Base-by-base conservation (phyloP, 2,329 filamentous ascomycete species). In the Fusarium musae region DNA sequence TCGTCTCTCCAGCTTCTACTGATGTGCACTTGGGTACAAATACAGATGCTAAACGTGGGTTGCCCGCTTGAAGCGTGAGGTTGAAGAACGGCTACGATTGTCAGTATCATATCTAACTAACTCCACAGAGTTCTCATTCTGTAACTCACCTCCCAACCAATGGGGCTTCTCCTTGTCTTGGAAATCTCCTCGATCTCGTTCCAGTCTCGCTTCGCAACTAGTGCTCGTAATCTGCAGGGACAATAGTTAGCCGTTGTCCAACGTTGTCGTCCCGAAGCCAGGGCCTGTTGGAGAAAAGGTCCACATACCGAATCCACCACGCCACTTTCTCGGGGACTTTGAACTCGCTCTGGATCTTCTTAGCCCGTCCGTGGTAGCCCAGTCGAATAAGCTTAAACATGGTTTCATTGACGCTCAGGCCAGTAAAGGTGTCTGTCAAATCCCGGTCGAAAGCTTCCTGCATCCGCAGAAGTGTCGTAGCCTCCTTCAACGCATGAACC, bases 171-270 rank as follows among this genome's bases (percentile, higher is more conserved):
- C 79, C 93, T 90, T 78, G 87, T 88, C 79, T 92, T 93, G 40
- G 90, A 89, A 75, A 94, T 89, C 76, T 98, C 95, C 81, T 98
- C 95, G 65, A 99, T 88, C 80, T 98, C 96, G 58, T 90, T 91
- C 95, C 95, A 99, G 79, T 97, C 93, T 62, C 96, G 89, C 80
- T 95, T 94, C 21, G 93, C 93, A 6, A 99, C 94, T 57, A 98
- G 88, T 1, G 95, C 96, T 76, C 96, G 91, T 34, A 99, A 87
- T 70, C 94, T 92, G 66, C 63, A 65, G 63, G 66, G 66, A 63
- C 56, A 59, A 63, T 56, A 63, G 67, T 78, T 64, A 78, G 75
- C 49, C 64, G n/a, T 66, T 64, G 61, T 44, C 42, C 58, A 65
- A 56, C 40, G 15, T 66, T 16, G 19, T 61, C 28, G 32, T 64